phyloP scores from a whole-genome alignment of 2,329 filamentous ascomycete species.

The Diplocarpon rosae region DNA sequence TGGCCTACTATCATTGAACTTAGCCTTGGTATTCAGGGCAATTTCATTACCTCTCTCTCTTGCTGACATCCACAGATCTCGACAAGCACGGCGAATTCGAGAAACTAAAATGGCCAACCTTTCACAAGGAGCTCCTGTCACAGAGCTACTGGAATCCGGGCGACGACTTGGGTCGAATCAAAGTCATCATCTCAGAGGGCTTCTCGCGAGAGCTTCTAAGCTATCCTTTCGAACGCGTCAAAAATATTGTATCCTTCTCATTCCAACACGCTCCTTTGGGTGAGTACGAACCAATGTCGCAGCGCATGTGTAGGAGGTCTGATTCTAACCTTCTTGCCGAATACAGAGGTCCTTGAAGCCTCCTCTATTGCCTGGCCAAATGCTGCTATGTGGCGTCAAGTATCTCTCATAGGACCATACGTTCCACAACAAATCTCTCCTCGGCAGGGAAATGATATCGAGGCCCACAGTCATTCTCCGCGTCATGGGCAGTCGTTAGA shows the following conservation, averaged over 20 bases:
- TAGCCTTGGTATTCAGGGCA: slow-evolving; percentile 32
- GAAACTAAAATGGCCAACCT: slow-evolving; percentile 59
- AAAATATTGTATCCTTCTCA: slow-evolving; percentile 66
- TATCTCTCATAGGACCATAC: slow-evolving; percentile 29
- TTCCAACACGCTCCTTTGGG: slow-evolving; percentile 77
- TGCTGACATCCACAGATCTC: slow-evolving; percentile 15
- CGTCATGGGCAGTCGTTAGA: slow-evolving; percentile 27
- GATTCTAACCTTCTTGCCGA: too few relatives aligned
- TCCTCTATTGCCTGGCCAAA: slow-evolving; percentile 75
- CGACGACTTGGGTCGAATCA: slow-evolving; percentile 65
- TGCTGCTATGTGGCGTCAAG: slow-evolving; percentile 52
- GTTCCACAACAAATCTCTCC: slow-evolving; percentile 20
- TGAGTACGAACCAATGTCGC: slow-evolving; percentile 31
- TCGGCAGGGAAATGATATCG: slow-evolving; percentile 34
- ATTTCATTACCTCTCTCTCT: neutral
- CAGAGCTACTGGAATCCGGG: slow-evolving; percentile 62
- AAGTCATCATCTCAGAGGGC: slow-evolving; percentile 64
- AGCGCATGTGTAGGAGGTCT: too few relatives aligned
- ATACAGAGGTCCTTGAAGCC: slow-evolving; percentile 57
- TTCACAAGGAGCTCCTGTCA: slow-evolving; percentile 56
- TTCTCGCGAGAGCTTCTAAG: slow-evolving; percentile 42
- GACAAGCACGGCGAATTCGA: slow-evolving; percentile 41
- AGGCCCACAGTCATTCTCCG: slow-evolving; percentile 55
- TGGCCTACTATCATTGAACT: slow-evolving; percentile 38
- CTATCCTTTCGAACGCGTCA: slow-evolving; percentile 52